Base-by-base conservation (phyloP, 2,329 filamentous ascomycete genomes). In the Pseudohalonectria lignicola region DNA sequence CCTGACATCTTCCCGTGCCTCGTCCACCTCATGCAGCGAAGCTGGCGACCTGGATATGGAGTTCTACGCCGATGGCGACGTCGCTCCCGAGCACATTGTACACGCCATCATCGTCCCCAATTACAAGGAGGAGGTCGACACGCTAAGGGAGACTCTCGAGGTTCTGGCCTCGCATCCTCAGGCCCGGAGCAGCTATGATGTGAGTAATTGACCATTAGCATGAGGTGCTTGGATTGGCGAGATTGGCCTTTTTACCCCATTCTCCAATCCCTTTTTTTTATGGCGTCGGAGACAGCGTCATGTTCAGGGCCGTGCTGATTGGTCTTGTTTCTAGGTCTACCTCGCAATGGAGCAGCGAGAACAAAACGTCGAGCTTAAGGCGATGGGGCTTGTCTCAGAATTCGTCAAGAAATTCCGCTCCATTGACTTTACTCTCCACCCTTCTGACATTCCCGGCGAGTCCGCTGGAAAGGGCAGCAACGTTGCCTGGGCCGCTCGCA, bases 391-490 rank as follows among this genome's bases (percentile, higher is more conserved):
- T 13, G 67, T 78, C n/a, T 66, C 72, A 34, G 69, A 73, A 42
- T 84, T 82, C 47, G 59, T 69, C 45, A 74, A 74, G 49, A 74
- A 69, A 41, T 85, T 86, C 52, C 73, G 74, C 31, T 71, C 69
- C 41, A 78, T 86, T 48, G 72, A 76, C 48, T 78, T 74, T 52
- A 83, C 79, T 3, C 57, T 82, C 11, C 81, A 86, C 49, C 80
- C 81, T 1, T 59, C 66, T 17, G 74, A 75, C 39, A 73, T 85
- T 37, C 69, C 72, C 4, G 75, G 76, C 11, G 81, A 86, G 53
- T 73, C 79, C 36, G 76, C 79, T 39, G 81, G 81, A 41, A 86
- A 86, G 53, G 81, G 81, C 45, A 85, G 80, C 61, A 86, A 86
- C 54, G 68, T 82, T 43, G 73, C 74, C 37, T 86, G 79, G 76